A percentile compares a stretch with the other conserved stretches of the same genome.
phyloP scores from a whole-genome alignment of 164 flowering plant species.

The Echeveria elegans region DNA sequence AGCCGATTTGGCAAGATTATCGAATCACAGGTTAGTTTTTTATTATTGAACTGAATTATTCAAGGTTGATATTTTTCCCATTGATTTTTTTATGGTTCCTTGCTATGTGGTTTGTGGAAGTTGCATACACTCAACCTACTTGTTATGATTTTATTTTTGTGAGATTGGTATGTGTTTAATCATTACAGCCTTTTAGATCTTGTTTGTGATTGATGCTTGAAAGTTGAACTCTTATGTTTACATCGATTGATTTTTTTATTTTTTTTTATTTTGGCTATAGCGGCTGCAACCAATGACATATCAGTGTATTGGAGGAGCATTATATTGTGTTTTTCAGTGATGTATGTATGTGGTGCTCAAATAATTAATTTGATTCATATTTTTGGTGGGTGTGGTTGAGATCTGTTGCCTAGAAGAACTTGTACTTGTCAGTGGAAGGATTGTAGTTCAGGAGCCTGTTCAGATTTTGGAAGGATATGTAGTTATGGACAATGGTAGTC shows the following conservation, averaged over 20 bases:
- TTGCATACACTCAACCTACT: no score
- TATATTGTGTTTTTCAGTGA: neutral
- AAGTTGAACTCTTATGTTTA: no score
- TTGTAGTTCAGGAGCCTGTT: neutral
- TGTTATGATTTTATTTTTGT: no score
- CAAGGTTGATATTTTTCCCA: neutral
- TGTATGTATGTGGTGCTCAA: neutral
- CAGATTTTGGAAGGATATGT: neutral
- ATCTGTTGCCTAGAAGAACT: neutral
- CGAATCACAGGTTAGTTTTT: conserved; percentile 22
- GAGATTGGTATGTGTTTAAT: no score
- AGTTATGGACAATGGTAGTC: neutral
- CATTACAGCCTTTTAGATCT: no score
- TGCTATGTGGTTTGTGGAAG: no score
- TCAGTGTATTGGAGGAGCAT: neutral
- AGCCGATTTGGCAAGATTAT: conserved; percentile 48
- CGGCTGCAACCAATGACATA: neutral
- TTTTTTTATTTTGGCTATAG: neutral
- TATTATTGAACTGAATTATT: no score
- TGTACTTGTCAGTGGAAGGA: neutral
- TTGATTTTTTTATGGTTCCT: no score
- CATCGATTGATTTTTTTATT: neutral
- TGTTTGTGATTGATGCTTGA: no score
- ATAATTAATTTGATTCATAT: neutral
- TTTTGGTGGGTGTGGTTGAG: neutral